Evolutionary conservation across 805 yeast genomes (phyloP).

Genomic region (Saccharomyces paradoxus): DNA sequence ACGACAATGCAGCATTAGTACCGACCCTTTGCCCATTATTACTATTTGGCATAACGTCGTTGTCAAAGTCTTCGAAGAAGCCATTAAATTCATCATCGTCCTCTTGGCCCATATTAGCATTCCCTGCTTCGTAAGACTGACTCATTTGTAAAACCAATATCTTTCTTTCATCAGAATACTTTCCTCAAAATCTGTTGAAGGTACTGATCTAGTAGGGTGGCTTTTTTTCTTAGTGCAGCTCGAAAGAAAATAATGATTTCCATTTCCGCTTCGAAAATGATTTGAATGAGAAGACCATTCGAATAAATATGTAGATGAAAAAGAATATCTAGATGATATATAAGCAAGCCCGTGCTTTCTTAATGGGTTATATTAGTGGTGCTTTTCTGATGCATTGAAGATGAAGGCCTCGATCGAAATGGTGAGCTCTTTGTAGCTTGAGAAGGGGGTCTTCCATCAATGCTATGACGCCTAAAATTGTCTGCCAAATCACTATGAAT

Average conservation of each 20-base stretch:
- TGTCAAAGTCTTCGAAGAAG: conserved; percentile 13
- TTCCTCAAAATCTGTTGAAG: background rate
- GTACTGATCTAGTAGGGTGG: background rate
- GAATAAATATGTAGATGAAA: background rate
- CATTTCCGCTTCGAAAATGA: background rate
- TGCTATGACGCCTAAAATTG: conserved; percentile 7
- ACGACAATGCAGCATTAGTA: conserved; percentile 4
- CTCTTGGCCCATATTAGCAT: background rate
- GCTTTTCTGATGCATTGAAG: background rate
- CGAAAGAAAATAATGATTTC: background rate
- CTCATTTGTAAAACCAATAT: background rate
- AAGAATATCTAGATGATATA: background rate
- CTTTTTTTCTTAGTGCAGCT: background rate
- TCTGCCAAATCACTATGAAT: background rate
- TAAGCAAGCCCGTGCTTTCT: background rate
- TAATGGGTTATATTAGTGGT: background rate
- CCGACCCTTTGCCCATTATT: background rate
- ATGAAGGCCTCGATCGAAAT: background rate
- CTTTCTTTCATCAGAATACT: background rate
- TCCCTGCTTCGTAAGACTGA: conserved; percentile 1
- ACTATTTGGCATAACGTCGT: background rate
- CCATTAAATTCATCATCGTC: conserved; percentile 5
- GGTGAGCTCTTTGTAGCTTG: background rate
- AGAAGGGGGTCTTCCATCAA: conserved; percentile 2
- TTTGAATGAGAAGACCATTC: background rate